Evolutionary conservation across 164 flowering plant genomes (phyloP), one percentile per base, ranked within the genome.

Genomic region (Dillenia suffruticosa): DNA sequence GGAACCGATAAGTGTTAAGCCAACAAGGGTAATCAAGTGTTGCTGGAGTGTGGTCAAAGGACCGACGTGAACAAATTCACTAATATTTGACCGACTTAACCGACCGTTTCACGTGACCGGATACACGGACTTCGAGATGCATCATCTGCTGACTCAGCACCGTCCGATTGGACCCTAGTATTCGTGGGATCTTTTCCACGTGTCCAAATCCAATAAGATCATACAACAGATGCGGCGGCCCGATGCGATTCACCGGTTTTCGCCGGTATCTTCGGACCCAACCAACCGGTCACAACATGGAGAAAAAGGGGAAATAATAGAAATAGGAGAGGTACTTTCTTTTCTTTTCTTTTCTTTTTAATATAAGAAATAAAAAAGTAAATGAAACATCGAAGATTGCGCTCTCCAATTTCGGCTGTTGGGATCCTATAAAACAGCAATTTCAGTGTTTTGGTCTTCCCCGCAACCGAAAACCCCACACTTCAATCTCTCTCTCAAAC

Each of bases 401-500:
- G 58, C 43, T 70, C 71, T 56, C 63, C 70, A 68, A 72, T 75
- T 75, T 67, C 76, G 84, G 81, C 74, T 74, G 72, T 74, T 64
- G 64, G 71, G 76, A 79, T 76, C 84, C 87, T 82, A 86, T 86
- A 84, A 74, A 84, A 75, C 71, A 59, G 77, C 69, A 72, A 68
- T 66, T 70, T 57, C 75, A 63, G 82, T 71, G 69, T 72, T 70
- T 66, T 16, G 53, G 66, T 46, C 56, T 51, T 52, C 67, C 45
- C 19, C 48, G 1, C 12, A 32, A 50, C 59, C 12, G 26, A 9
- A 52, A 40, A 17, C 57, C 56, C 46, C 54, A 17, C 46, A 10
- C 10, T 11, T 19, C 55, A 15, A 19, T 49, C 48, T 44, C 15
- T 45, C 22, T 9, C 56, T 10, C 45, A n/a, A n/a, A n/a, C n/a